A percentile compares a stretch with the other conserved stretches of the same genome.
Conservation (phyloP, 495 filamentous ascomycete species). For the Glutinoglossum americanum region DNA sequence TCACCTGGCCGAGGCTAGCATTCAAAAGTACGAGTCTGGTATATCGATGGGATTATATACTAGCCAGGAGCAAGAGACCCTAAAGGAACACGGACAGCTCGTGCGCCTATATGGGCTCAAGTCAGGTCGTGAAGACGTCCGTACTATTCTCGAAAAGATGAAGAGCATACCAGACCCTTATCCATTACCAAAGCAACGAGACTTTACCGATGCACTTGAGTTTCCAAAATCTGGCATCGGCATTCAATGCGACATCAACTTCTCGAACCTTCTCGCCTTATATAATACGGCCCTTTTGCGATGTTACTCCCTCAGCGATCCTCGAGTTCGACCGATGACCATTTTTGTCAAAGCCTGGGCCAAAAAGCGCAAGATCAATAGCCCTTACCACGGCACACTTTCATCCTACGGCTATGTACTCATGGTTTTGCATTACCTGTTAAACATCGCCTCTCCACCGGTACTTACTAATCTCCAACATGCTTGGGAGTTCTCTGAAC, state of each 20-base stretch:
- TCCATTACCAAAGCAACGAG: neutral
- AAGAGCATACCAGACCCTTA: constrained; percentile 13
- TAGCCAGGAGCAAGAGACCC: neutral
- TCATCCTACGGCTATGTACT: constrained; percentile 78
- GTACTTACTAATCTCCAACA: constrained; percentile 62
- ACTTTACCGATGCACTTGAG: constrained; percentile 32
- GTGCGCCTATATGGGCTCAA: constrained; percentile 10
- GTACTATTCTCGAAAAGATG: constrained; percentile 5
- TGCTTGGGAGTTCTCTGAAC: constrained; percentile 11
- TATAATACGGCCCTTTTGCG: constrained; percentile 60
- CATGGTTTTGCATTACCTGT: constrained; percentile 78
- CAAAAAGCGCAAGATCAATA: constrained; percentile 58
- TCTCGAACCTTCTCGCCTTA: constrained; percentile 52
- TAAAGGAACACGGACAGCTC: constrained; percentile 22
- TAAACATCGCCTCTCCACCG: constrained; percentile 54
- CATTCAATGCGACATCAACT: constrained; percentile 70
- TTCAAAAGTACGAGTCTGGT: neutral
- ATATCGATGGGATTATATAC: neutral
- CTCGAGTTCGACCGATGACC: constrained; percentile 49
- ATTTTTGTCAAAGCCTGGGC: constrained; percentile 74
- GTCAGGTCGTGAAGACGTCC: neutral
- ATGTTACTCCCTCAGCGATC: constrained; percentile 55
- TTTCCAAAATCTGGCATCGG: constrained; percentile 48
- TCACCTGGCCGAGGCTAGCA: neutral
- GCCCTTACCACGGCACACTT: constrained; percentile 58